Percentiles rank a stretch among this genome's conserved stretches.
phyloP scores from a whole-genome alignment of 2,329 filamentous ascomycete genomes.

The Fusarium nygamai region DNA sequence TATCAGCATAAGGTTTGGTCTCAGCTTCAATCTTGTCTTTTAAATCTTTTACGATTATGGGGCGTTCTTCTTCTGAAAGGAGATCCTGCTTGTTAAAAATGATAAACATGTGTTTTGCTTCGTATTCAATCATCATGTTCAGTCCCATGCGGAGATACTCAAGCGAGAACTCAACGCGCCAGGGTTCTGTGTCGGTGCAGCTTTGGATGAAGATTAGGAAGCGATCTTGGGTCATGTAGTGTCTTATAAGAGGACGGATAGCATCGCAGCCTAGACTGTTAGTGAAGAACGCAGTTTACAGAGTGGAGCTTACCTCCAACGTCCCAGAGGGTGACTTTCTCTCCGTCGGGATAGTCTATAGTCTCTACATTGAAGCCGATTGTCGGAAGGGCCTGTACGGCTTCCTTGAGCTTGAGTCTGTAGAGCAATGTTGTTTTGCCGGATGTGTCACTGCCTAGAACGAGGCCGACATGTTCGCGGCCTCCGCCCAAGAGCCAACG shows the following conservation, averaged over 20 bases:
- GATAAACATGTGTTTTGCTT: slow-evolving; percentile 42
- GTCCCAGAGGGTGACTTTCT: slow-evolving; percentile 43
- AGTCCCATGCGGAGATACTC: slow-evolving; percentile 41
- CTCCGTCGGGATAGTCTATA: slow-evolving; percentile 52
- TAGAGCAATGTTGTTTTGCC: slow-evolving; percentile 84
- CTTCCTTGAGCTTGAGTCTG: slow-evolving; percentile 87
- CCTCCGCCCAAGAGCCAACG: slow-evolving; percentile 37
- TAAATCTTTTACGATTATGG: slow-evolving; percentile 22
- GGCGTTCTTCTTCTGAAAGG: slow-evolving; percentile 27
- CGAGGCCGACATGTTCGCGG: slow-evolving; percentile 30
- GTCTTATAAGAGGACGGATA: slow-evolving; percentile 41
- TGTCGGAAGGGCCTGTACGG: slow-evolving; percentile 93
- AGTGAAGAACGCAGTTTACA: background rate
- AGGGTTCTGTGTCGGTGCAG: slow-evolving; percentile 37
- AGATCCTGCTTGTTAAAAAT: slow-evolving; percentile 48
- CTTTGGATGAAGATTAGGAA: slow-evolving; percentile 46
- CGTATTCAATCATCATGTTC: slow-evolving; percentile 28
- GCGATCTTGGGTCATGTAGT: slow-evolving; percentile 41
- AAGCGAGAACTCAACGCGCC: slow-evolving; percentile 40
- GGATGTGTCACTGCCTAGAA: slow-evolving; percentile 47
- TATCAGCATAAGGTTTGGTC: slow-evolving; percentile 8
- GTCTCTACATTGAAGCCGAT: slow-evolving; percentile 96
- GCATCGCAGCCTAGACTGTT: slow-evolving; percentile 38
- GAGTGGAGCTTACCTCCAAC: slow-evolving; percentile 38
- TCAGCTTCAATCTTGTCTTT: slow-evolving; percentile 21